These are phyloP conservation scores for Suillus clintonianus DNA, from an alignment of 768 basidiomycete genomes.

Conservation along the genomic window DNA sequence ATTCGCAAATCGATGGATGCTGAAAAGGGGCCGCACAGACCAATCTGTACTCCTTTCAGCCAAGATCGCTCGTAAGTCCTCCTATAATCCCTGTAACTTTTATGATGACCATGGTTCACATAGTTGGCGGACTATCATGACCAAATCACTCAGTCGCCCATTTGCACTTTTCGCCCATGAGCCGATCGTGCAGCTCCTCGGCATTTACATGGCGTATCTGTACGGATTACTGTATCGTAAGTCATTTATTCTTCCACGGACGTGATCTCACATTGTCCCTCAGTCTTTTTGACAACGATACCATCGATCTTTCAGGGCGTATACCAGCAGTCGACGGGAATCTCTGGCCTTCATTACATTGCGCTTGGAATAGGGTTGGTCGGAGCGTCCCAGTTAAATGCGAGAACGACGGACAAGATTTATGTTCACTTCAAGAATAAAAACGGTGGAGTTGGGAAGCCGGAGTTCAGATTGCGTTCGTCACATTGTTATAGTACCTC, in stretches of 20 bases:
- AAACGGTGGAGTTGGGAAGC: constrained; percentile 55
- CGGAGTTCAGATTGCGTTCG: constrained; percentile 55
- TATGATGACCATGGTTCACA: background rate
- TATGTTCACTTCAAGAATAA: constrained; percentile 53
- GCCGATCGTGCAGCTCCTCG: constrained; percentile 64
- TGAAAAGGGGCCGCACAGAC: constrained; percentile 42
- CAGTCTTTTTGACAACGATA: constrained; percentile 70
- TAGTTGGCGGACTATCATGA: constrained; percentile 56
- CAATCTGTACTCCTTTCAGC: constrained; percentile 48
- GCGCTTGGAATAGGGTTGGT: constrained; percentile 69
- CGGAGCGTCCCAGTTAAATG: constrained; percentile 53
- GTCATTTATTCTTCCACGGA: constrained; percentile 16
- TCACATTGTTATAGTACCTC: background rate
- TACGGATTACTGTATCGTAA: constrained; percentile 64
- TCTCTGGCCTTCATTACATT: constrained; percentile 44
- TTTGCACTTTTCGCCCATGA: constrained; percentile 62
- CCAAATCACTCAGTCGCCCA: constrained; percentile 61
- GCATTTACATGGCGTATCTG: constrained; percentile 67
- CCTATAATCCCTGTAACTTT: background rate
- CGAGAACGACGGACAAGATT: constrained; percentile 53
- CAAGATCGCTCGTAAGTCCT: constrained; percentile 16
- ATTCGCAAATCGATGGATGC: constrained; percentile 47
- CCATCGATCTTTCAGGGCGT: constrained; percentile 55
- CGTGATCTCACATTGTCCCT: background rate
- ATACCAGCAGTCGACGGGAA: constrained; percentile 47